Percentiles rank a stretch among this genome's conserved stretches.
phyloP scores from a whole-genome alignment of 1,284 basidiomycete species.

The Marasmius fiardii region DNA sequence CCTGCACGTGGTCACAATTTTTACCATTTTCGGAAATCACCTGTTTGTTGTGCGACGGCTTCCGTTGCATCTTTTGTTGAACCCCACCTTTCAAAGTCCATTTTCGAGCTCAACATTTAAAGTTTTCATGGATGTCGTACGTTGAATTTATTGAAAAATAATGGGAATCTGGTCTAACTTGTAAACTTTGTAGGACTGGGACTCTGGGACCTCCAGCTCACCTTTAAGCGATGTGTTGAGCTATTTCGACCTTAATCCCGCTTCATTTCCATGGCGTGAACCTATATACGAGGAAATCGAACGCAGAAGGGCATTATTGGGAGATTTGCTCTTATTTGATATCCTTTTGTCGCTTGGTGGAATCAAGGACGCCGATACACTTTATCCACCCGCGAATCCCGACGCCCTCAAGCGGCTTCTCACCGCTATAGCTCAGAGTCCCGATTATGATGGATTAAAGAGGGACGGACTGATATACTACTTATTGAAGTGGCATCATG shows the following conservation, averaged over 20 bases:
- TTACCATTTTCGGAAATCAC: neutral
- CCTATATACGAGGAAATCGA: conserved; percentile 51
- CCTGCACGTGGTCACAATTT: too few species aligned
- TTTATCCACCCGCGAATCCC: conserved; percentile 67
- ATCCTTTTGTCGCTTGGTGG: conserved; percentile 65
- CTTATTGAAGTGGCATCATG: conserved; percentile 70
- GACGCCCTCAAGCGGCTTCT: conserved; percentile 51
- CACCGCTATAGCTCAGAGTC: conserved; percentile 49
- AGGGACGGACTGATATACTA: conserved; percentile 76
- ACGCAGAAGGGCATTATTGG: conserved; percentile 55
- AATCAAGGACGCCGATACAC: conserved; percentile 47
- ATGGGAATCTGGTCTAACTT: neutral
- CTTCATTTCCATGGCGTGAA: conserved; percentile 48
- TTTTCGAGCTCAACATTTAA: neutral
- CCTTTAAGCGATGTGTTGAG: conserved; percentile 17
- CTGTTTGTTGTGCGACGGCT: neutral
- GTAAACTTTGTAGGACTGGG: neutral
- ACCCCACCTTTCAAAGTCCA: neutral
- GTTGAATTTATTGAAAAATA: neutral
- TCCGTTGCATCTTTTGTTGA: neutral
- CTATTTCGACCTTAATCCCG: conserved; percentile 42
- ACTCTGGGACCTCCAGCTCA: neutral
- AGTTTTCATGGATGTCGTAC: neutral
- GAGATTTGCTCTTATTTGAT: conserved; percentile 69
- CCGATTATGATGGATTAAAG: conserved; percentile 69